Base-by-base conservation (phyloP, 768 basidiomycete genomes). In the Harrya chromipes region DNA sequence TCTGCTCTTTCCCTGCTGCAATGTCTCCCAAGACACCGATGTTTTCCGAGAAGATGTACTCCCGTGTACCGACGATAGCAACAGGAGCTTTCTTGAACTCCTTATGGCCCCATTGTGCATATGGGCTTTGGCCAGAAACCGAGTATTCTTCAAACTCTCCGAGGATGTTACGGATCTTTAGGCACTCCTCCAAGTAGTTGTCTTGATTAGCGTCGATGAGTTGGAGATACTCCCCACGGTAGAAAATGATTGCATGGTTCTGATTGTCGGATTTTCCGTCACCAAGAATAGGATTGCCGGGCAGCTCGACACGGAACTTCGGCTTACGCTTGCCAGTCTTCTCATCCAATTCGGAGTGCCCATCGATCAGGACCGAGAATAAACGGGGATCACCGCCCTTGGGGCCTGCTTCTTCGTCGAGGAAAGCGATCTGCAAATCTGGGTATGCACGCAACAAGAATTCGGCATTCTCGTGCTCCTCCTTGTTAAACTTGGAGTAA, bases 21-120 rank as follows among this genome's bases (percentile, higher is more conserved):
- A 99, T 93, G 68, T 99, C 97, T 70, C 97, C 97, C 52, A 99
- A 79, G 31, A 99, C 91, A 76, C 97, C 97, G 60, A 98, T 98
- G 68, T 98, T 98, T 76, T 98, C 97, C 45, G 97, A 98, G 76
- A 99, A 99, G 65, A 99, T 97, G 73, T 99, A 99, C 73, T 99
- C 97, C 68, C 97, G 85, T 6, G 97, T 97, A 62, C 97, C 97
- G 55, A 99, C 82, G 66, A 99, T 99, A 26, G 97, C 97, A 50
- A 99, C 93, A 17, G 95, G 97, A 21, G 87, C 74, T 64, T 84
- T 90, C 52, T 74, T 76, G 70, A 97, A 94, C 64, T 97, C 92
- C 69, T 94, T 90, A 70, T 94, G 90, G 17, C 90, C 90, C 86
- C 90, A 93, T 64, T 91, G 91, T 6, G 91, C 90, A 66, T 99